Evolutionary conservation across 176 grass and related monocot genomes (phyloP).

Genomic region (Eleusine indica): DNA sequence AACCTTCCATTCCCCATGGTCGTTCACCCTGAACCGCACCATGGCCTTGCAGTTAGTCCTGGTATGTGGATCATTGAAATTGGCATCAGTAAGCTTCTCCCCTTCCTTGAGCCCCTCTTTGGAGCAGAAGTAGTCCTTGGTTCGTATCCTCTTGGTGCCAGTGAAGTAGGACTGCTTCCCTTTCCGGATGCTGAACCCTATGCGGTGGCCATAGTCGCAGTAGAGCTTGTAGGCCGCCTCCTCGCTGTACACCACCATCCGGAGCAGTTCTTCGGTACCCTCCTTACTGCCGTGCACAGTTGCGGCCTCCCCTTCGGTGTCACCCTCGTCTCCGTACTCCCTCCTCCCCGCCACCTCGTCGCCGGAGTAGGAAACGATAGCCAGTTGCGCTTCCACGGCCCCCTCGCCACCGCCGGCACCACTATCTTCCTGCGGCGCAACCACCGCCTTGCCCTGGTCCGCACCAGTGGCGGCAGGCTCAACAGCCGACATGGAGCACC

Average conservation of each 20-base stretch:
- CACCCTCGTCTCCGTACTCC: constrained; percentile 40
- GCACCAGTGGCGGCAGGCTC: background rate
- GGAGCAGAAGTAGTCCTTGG: constrained; percentile 91
- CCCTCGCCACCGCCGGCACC: background rate
- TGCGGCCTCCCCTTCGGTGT: constrained; percentile 36
- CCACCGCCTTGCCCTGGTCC: background rate
- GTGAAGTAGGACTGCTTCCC: constrained; percentile 89
- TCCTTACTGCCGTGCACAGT: constrained; percentile 52
- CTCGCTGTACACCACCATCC: constrained; percentile 64
- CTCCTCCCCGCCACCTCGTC: constrained; percentile 10
- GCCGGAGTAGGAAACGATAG: constrained; percentile 10
- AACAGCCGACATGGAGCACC: background rate
- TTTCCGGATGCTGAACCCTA: constrained; percentile 79
- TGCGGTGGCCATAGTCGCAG: constrained; percentile 83
- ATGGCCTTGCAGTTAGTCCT: constrained; percentile 84
- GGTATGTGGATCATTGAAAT: constrained; percentile 76
- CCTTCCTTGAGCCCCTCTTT: constrained; percentile 80
- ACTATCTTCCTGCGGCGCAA: background rate
- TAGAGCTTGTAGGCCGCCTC: constrained; percentile 82
- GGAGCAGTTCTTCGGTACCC: constrained; percentile 57
- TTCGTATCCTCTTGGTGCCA: constrained; percentile 74
- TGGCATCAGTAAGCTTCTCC: constrained; percentile 60
- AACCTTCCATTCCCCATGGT: constrained; percentile 70
- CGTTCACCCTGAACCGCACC: constrained; percentile 71
- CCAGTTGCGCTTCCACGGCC: background rate